Evolutionary conservation across 257 asterid genomes (phyloP).

Genomic region (Gardenia jasminoides): DNA sequence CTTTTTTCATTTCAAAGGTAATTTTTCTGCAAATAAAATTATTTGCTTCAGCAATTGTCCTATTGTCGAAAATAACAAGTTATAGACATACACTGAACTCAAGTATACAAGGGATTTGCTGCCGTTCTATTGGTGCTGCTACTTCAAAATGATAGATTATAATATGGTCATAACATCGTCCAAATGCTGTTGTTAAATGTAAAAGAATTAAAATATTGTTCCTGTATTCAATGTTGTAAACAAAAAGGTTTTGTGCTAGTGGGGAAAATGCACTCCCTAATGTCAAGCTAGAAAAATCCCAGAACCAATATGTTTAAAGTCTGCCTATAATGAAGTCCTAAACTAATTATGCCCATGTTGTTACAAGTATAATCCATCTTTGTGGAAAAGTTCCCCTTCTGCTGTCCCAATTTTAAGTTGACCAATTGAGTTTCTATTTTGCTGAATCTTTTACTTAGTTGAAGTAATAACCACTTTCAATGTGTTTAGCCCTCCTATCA

Average conservation of each 20-base stretch:
- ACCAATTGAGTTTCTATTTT: no score
- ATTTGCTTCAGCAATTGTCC: background rate
- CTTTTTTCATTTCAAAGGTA: constrained; percentile 4
- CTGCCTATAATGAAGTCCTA: no score
- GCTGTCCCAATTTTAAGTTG: no score
- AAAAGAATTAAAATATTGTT: background rate
- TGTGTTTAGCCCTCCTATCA: no score
- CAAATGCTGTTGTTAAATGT: background rate
- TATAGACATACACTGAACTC: background rate
- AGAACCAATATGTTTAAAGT: no score
- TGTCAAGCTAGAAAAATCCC: no score
- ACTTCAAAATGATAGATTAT: background rate
- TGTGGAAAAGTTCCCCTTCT: no score
- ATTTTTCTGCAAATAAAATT: background rate
- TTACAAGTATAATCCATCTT: no score
- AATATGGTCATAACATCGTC: background rate
- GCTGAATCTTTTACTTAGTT: no score
- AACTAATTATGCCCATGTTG: no score
- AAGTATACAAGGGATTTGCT: background rate
- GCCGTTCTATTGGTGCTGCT: background rate
- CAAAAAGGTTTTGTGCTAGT: background rate
- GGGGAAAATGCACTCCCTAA: no score
- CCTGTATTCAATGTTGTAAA: background rate
- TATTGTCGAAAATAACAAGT: background rate
- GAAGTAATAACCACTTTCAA: no score